phyloP scores from a whole-genome alignment of 129 eudicot species.

The Escallonia herrerae region DNA sequence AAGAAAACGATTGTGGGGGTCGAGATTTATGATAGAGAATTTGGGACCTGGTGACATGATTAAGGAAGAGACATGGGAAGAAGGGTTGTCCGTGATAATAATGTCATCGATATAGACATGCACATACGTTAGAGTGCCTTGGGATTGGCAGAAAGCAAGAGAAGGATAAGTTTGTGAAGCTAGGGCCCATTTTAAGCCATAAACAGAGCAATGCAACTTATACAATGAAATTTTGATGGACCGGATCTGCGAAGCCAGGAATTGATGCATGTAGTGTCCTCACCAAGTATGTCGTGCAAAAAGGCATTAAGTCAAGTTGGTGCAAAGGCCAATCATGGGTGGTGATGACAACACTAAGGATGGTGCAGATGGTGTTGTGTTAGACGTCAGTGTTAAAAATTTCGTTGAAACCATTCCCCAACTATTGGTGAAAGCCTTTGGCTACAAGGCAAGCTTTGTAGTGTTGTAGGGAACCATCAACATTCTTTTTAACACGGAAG shows the following conservation, averaged over 20 bases:
- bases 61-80: not conserved
- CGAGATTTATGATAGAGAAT: not conserved
- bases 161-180: not conserved
- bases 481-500: not conserved
- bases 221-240: not conserved
- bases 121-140: not conserved
- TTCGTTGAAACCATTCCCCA: not conserved
- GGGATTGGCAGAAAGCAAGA: not conserved
- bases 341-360: not conserved
- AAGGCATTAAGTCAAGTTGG: too few relatives aligned
- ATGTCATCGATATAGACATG: not conserved
- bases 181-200: not conserved
- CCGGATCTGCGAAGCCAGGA: not conserved
- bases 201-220: not conserved
- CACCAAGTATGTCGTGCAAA: too few relatives aligned
- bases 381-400: not conserved
- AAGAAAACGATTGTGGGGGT: not conserved
- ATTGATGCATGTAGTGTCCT: too few relatives aligned
- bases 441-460: slow-evolving; percentile 7
- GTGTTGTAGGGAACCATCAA: not conserved
- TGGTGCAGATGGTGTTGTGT: not conserved
- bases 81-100: not conserved
- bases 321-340: not conserved
- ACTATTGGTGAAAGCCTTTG: not conserved
- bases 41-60: not conserved